phyloP scores from a whole-genome alignment of 2,329 filamentous ascomycete species.

The Epichloe gansuensis region DNA sequence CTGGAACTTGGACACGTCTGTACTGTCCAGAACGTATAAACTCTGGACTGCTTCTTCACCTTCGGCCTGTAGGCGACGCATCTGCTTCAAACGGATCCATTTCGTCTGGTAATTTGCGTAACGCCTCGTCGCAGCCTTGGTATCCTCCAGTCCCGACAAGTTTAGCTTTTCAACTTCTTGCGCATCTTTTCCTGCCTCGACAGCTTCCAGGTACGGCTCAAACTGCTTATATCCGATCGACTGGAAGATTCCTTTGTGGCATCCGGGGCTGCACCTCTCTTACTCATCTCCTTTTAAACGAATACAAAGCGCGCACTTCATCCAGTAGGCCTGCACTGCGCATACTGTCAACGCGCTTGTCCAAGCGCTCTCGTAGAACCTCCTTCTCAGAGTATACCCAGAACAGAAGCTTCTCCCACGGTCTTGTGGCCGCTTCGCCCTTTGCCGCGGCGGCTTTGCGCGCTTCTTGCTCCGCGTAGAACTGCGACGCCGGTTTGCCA shows the following conservation, averaged over 20 bases:
- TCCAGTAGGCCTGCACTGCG: constrained; percentile 40
- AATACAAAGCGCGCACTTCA: constrained; percentile 35
- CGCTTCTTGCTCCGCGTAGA: constrained; percentile 66
- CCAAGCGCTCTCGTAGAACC: constrained; percentile 55
- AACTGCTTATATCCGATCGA: constrained; percentile 96
- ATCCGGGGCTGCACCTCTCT: constrained; percentile 47
- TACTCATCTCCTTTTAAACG: constrained; percentile 24
- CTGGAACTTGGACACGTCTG: constrained; percentile 50
- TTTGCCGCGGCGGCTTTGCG: constrained; percentile 21
- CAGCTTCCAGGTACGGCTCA: constrained; percentile 51
- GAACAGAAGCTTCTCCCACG: constrained; percentile 56
- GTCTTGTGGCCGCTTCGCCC: constrained; percentile 9
- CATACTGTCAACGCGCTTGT: constrained; percentile 77
- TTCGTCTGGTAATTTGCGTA: constrained; percentile 76
- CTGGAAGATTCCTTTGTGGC: constrained; percentile 80
- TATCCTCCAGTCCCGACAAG: constrained; percentile 53
- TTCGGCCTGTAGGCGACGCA: constrained; percentile 51
- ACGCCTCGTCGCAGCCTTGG: constrained; percentile 72
- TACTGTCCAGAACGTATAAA: constrained; percentile 74
- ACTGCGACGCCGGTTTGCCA: constrained; percentile 68
- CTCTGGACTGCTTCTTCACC: constrained; percentile 37
- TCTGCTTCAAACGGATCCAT: constrained; percentile 78
- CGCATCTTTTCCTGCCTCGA: constrained; percentile 17
- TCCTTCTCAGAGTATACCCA: constrained; percentile 75
- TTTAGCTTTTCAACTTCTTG: constrained; percentile 43